These are phyloP conservation scores for Solanum tarijense DNA, from an alignment of 257 asterid species.

Conservation along the genomic window DNA sequence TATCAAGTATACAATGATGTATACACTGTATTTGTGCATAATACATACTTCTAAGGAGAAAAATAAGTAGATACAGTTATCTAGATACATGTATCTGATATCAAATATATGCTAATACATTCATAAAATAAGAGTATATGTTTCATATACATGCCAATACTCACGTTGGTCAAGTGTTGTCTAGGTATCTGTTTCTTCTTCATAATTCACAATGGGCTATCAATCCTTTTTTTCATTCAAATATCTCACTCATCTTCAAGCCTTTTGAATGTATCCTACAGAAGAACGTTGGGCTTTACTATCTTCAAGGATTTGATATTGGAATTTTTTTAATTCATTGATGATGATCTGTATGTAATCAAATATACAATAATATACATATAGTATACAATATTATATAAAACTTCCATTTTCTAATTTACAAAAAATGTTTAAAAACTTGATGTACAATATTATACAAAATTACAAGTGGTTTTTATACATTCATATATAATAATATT, in stretches of 20 bases:
- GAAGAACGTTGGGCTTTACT: not conserved
- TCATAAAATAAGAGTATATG: not conserved
- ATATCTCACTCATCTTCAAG: too few relatives aligned
- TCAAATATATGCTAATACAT: not conserved
- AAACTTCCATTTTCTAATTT: not conserved
- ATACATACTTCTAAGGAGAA: not conserved
- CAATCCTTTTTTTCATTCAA: too few relatives aligned
- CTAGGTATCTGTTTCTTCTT: too few relatives aligned
- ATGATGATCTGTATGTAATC: too few relatives aligned
- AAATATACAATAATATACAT: not conserved
- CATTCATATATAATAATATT: too few relatives aligned
- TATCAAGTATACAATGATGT: not conserved
- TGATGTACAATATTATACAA: too few relatives aligned
- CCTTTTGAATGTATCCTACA: not conserved
- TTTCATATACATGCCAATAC: too few relatives aligned
- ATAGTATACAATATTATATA: too few relatives aligned
- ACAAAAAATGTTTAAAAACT: not conserved
- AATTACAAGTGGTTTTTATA: too few relatives aligned
- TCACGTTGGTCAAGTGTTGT: too few relatives aligned
- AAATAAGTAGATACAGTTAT: too few relatives aligned
- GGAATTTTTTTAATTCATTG: not conserved
- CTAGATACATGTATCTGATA: not conserved
- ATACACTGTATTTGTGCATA: not conserved
- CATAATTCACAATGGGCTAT: too few relatives aligned
- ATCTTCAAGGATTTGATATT: not conserved